These are phyloP conservation scores for Neurospora terricola DNA, from an alignment of 495 filamentous ascomycete genomes.

Conservation along the genomic window DNA sequence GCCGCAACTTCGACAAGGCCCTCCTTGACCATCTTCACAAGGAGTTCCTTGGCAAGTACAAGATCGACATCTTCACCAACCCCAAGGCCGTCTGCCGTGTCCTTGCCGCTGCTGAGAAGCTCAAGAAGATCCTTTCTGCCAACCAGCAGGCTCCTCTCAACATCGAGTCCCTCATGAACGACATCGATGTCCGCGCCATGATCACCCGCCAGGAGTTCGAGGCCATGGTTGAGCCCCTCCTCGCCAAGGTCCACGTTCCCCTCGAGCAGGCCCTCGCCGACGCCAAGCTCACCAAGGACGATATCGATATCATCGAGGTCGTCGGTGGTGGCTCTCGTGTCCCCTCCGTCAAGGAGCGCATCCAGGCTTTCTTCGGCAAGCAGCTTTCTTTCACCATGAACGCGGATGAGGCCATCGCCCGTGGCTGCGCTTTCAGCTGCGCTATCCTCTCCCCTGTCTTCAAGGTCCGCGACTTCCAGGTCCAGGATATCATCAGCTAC, in stretches of 20 bases:
- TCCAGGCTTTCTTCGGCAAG: constrained; percentile 88
- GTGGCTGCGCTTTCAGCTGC: constrained; percentile 95
- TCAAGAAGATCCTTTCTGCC: constrained; percentile 98
- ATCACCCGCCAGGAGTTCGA: constrained; percentile 94
- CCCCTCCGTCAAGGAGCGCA: constrained; percentile 80
- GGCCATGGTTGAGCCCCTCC: constrained; percentile 73
- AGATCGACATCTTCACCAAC: constrained; percentile 81
- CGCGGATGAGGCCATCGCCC: constrained; percentile 94
- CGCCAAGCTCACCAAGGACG: constrained; percentile 77
- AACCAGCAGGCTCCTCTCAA: constrained; percentile 90
- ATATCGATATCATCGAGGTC: constrained; percentile 91
- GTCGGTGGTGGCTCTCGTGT: constrained; percentile 94
- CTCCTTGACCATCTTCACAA: constrained; percentile 87
- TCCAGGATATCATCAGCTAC: constrained; percentile 96
- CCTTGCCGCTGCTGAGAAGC: constrained; percentile 80
- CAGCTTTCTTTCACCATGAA: constrained; percentile 91
- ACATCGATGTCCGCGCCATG: constrained; percentile 80
- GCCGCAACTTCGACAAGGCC: constrained; percentile 92
- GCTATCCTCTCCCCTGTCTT: constrained; percentile 97
- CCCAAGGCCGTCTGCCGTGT: constrained; percentile 82
- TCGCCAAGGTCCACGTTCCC: constrained; percentile 61
- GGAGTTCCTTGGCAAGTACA: constrained; percentile 91
- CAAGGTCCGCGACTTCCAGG: constrained; percentile 94
- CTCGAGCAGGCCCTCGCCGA: constrained; percentile 87
- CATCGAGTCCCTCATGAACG: constrained; percentile 98